phyloP scores from a whole-genome alignment of 2,329 filamentous ascomycete species.

The Juglanconis oblonga region DNA sequence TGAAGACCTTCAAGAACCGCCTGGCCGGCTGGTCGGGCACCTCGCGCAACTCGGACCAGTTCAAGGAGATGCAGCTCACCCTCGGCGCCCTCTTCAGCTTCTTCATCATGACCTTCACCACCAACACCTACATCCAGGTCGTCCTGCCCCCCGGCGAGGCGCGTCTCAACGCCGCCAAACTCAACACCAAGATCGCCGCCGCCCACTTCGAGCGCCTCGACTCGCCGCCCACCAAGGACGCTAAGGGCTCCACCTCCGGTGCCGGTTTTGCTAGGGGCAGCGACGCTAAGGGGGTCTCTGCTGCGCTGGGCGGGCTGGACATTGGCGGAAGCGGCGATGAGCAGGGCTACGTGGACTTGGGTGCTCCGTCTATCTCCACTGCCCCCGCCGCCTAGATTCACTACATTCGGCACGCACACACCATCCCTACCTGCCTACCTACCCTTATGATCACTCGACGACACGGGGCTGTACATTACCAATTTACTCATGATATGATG shows the following conservation, averaged over 20 bases:
- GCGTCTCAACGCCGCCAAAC: conserved; percentile 82
- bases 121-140: conserved; percentile 94
- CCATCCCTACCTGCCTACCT: not conserved
- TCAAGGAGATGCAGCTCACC: conserved; percentile 78
- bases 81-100: conserved; percentile 78
- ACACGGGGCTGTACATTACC: conserved; percentile 6
- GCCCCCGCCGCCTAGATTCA: conserved; percentile 12
- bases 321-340: conserved; percentile 12
- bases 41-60: conserved; percentile 78
- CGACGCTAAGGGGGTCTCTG: conserved; percentile 13
- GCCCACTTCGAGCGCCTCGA: conserved; percentile 74
- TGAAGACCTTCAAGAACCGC: conserved; percentile 96
- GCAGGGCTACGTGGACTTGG: conserved; percentile 12
- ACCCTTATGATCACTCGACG: not conserved
- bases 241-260: conserved; percentile 6
- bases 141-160: conserved; percentile 89
- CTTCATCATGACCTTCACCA: conserved; percentile 93
- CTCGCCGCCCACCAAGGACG: conserved; percentile 39
- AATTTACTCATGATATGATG: conserved; percentile 1
- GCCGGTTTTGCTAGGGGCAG: conserved; percentile 9
- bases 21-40: conserved; percentile 74
- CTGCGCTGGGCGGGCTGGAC: conserved; percentile 11
- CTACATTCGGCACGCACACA: not conserved
- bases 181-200: conserved; percentile 85
- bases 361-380: conserved; percentile 9